These are phyloP conservation scores for Salvia hispanica DNA, from an alignment of 257 asterid species.

Conservation along the genomic window DNA sequence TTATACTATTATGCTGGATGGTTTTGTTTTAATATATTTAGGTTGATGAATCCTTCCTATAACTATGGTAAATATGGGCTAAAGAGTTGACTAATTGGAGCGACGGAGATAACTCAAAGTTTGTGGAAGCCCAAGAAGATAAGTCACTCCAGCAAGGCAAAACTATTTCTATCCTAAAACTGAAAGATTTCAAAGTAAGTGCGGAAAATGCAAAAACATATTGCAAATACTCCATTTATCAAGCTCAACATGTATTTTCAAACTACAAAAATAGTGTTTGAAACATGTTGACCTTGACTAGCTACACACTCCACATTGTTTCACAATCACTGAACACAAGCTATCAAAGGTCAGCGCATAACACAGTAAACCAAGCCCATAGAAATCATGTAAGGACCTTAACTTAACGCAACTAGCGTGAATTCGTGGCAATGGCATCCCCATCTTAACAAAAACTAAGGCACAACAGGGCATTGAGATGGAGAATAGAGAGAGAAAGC, in stretches of 20 bases:
- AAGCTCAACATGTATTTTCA: background rate
- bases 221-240: background rate
- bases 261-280: background rate
- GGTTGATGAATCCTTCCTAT: too few relatives aligned
- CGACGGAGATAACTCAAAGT: too few relatives aligned
- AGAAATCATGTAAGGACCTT: background rate
- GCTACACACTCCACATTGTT: constrained; percentile 9
- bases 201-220: background rate
- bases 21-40: too few relatives aligned
- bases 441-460: constrained; percentile 10
- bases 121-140: too few relatives aligned
- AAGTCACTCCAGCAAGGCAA: background rate
- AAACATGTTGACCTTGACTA: constrained; percentile 15
- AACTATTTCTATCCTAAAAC: background rate
- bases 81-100: too few relatives aligned
- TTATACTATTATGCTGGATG: too few relatives aligned
- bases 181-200: constrained; percentile 1
- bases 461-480: background rate
- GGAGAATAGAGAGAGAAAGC: constrained; percentile 1
- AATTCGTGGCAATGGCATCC: background rate
- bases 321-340: background rate
- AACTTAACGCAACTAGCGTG: constrained; percentile 5
- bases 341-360: background rate
- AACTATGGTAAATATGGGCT: too few relatives aligned
- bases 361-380: background rate